Percentiles rank a stretch among this genome's conserved stretches.
Evolutionary conservation across 805 yeast genomes (phyloP).

Genomic region (Metschnikowia shivogae): DNA sequence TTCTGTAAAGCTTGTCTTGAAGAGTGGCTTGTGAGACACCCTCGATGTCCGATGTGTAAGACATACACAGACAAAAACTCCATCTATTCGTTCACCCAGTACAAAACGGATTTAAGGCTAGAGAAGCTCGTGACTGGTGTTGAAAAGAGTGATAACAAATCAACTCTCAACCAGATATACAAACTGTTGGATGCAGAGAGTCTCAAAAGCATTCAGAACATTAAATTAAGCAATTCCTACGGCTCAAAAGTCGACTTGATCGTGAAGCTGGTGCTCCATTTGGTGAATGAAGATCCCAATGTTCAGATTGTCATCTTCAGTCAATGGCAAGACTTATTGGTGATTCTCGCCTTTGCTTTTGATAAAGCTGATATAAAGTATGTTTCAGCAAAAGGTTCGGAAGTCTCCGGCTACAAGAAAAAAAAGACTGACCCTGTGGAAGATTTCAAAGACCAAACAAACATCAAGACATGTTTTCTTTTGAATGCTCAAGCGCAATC

Average conservation of each 20-base stretch:
- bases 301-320: constrained; percentile 86
- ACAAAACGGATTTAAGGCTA: constrained; percentile 49
- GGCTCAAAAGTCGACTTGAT: constrained; percentile 89
- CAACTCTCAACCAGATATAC: constrained; percentile 29
- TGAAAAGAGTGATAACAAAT: constrained; percentile 1
- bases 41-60: constrained; percentile 82
- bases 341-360: constrained; percentile 63
- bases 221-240: constrained; percentile 41
- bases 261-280: constrained; percentile 63
- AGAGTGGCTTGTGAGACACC: constrained; percentile 61
- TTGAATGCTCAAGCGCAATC: constrained; percentile 84
- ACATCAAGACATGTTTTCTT: constrained; percentile 73
- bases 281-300: constrained; percentile 50
- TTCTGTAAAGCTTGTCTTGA: constrained; percentile 79
- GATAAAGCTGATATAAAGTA: constrained; percentile 51
- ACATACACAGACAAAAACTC: constrained; percentile 44
- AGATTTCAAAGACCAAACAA: constrained; percentile 53
- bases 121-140: constrained; percentile 24
- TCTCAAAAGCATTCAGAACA: constrained; percentile 41
- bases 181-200: constrained; percentile 39
- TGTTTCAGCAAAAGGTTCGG: constrained; percentile 50
- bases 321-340: constrained; percentile 78
- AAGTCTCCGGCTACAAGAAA: constrained; percentile 4
- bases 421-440: constrained; percentile 33
- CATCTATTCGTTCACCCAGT: constrained; percentile 65